These are phyloP conservation scores for Beauveria sp. DNA, from an alignment of 2,329 filamentous ascomycete genomes.

Conservation along the genomic window DNA sequence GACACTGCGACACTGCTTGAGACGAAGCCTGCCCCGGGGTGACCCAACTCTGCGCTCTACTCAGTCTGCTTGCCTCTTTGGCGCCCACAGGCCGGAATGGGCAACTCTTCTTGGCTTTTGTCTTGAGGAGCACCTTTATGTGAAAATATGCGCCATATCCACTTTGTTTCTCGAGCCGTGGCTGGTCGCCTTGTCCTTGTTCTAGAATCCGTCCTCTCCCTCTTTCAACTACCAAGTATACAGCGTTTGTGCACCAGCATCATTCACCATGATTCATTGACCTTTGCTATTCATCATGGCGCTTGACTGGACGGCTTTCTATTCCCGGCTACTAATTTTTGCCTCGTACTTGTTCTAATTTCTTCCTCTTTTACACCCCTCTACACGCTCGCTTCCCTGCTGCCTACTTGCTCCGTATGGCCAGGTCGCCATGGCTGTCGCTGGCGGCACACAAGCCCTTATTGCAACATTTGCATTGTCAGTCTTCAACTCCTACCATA, in stretches of 20 bases:
- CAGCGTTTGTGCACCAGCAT: not conserved
- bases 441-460: conserved; percentile 39
- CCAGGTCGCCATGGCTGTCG: conserved; percentile 34
- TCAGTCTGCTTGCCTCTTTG: not conserved
- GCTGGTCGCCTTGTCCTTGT: not conserved
- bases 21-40: not conserved
- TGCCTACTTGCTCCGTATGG: conserved; percentile 8
- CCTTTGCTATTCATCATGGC: not conserved
- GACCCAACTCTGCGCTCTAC: not conserved
- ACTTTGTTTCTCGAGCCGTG: not conserved
- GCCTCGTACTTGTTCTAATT: conserved; percentile 16
- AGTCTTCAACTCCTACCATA: conserved; percentile 21
- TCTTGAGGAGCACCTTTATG: not conserved
- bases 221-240: conserved; percentile 10
- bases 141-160: not conserved
- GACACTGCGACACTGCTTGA: conserved; percentile 6
- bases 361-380: conserved; percentile 24
- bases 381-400: conserved; percentile 17
- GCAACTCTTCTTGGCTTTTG: not conserved
- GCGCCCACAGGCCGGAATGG: not conserved
- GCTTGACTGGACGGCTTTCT: not conserved
- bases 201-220: not conserved
- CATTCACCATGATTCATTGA: conserved; percentile 3
- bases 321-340: not conserved
- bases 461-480: conserved; percentile 49